Percentiles rank a stretch among this genome's conserved stretches.
These are phyloP conservation scores for Solanum rostratum DNA, from an alignment of 257 asterid species.

Conservation along the genomic window DNA sequence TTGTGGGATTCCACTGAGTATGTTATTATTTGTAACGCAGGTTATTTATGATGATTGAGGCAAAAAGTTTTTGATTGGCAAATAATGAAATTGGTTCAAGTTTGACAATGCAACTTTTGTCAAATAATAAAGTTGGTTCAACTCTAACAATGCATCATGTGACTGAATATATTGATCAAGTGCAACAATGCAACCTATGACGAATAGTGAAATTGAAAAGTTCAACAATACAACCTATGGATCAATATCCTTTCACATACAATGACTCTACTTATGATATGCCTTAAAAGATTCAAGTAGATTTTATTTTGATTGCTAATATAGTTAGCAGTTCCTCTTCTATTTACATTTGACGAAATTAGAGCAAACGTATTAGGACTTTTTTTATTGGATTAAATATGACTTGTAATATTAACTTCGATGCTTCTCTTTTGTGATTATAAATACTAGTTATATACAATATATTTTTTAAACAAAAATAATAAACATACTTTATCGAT, in stretches of 20 bases:
- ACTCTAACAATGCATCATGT: not conserved
- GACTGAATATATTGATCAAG: not conserved
- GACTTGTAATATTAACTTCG: not conserved
- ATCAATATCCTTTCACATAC: not conserved
- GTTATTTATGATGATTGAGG: not conserved
- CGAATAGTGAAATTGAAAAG: too few relatives aligned
- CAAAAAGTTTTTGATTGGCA: not conserved
- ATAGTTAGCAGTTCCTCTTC: not conserved
- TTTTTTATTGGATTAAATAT: not conserved
- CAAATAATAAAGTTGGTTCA: not conserved
- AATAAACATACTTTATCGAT: not conserved
- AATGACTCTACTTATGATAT: not conserved
- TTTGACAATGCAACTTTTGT: not conserved
- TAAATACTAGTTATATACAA: not conserved
- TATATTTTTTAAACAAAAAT: not conserved
- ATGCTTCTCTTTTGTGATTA: not conserved
- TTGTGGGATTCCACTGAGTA: too few relatives aligned
- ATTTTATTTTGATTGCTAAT: not conserved
- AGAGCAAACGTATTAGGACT: not conserved
- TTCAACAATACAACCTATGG: not conserved
- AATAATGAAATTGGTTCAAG: not conserved
- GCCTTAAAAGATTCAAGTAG: not conserved
- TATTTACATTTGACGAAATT: not conserved
- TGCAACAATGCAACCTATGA: not conserved
- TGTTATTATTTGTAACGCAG: too few relatives aligned